Conservation (phyloP, 257 asterid species). For the Datura wrightii region DNA sequence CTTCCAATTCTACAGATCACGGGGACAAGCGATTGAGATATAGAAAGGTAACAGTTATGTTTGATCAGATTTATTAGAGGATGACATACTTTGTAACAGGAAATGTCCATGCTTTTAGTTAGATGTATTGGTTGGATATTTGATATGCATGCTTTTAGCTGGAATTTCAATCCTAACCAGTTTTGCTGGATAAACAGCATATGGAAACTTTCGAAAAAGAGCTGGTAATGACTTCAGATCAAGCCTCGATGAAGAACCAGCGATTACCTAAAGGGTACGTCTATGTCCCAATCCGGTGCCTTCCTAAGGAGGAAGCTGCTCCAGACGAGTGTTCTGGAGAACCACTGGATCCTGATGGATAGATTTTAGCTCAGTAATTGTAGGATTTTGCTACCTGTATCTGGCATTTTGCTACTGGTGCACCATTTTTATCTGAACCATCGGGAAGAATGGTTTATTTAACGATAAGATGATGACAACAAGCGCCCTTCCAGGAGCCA, state of each 20-base stretch:
- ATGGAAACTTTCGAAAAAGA: conserved; percentile 82
- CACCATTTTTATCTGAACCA: conserved; percentile 31
- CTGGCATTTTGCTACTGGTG: conserved; percentile 9
- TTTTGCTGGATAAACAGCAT: conserved; percentile 52
- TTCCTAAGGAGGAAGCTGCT: conserved; percentile 72
- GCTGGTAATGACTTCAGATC: conserved; percentile 91
- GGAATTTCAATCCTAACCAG: neutral
- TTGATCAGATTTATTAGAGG: neutral
- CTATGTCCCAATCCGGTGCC: conserved; percentile 76
- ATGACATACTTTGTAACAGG: neutral
- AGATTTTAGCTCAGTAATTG: conserved; percentile 14
- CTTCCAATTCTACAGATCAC: conserved; percentile 56
- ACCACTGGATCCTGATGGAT: conserved; percentile 53
- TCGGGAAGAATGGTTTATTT: conserved; percentile 13
- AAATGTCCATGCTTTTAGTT: conserved; percentile 16
- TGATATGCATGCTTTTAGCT: conserved; percentile 6
- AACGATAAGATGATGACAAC: conserved; percentile 12
- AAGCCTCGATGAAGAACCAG: conserved; percentile 87
- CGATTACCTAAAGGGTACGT: conserved; percentile 89
- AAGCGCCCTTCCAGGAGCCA: conserved; percentile 24
- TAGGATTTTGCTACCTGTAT: conserved; percentile 20
- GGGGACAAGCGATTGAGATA: conserved; percentile 54
- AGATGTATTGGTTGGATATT: conserved; percentile 15
- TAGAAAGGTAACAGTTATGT: conserved; percentile 60
- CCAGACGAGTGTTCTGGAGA: conserved; percentile 57